A percentile compares a stretch with the other conserved stretches of the same genome.
Conservation (phyloP, 1,284 basidiomycete genomes). For the Leucoagaricus sp. region DNA sequence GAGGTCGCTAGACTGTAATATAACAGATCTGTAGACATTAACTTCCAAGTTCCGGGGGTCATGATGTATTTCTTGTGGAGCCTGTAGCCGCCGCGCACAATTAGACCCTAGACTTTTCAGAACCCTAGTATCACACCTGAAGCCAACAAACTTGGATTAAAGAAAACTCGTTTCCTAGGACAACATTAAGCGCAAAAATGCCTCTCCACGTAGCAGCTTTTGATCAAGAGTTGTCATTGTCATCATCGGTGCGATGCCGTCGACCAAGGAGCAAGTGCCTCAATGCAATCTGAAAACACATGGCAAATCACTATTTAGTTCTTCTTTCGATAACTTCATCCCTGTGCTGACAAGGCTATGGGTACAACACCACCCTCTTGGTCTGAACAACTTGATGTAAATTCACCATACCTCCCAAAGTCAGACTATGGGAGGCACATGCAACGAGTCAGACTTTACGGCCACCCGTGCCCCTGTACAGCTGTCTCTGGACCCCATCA, state of each 20-base stretch:
- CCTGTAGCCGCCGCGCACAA: neutral
- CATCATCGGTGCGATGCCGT: too few relatives aligned
- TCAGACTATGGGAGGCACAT: neutral
- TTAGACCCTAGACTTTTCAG: neutral
- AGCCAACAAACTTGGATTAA: too few relatives aligned
- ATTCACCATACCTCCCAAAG: neutral
- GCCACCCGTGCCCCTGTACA: too few relatives aligned
- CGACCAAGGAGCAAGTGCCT: neutral
- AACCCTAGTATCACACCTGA: too few relatives aligned
- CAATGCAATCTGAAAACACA: too few relatives aligned
- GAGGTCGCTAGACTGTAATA: constrained; percentile 12
- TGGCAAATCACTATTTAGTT: too few relatives aligned
- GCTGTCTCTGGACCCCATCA: too few relatives aligned
- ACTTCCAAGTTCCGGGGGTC: neutral
- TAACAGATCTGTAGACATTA: neutral
- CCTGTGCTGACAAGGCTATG: neutral
- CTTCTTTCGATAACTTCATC: neutral
- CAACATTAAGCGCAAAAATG: neutral
- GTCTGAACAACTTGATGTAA: too few relatives aligned
- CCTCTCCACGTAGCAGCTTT: neutral
- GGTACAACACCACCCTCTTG: neutral
- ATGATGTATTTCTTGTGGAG: neutral
- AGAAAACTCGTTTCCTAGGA: too few relatives aligned
- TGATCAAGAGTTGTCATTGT: neutral
- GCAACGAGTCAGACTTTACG: too few relatives aligned